Conservation (phyloP, 2,329 filamentous ascomycete genomes). For the Colletotrichum sp. region DNA sequence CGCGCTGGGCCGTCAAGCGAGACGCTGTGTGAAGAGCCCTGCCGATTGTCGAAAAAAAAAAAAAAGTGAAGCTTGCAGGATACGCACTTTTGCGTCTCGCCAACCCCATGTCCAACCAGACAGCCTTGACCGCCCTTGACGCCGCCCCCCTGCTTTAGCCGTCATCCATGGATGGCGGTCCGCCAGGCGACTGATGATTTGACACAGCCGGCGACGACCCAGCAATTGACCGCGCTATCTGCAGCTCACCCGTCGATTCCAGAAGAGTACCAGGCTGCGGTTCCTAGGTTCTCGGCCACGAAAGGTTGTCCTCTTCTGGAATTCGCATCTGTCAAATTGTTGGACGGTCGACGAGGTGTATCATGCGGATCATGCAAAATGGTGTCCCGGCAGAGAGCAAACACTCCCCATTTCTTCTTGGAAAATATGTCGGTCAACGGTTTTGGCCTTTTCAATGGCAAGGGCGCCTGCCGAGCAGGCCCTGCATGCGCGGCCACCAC, state of each 20-base stretch:
- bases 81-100: not conserved
- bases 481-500: not conserved
- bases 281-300: not conserved
- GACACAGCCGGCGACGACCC: not conserved
- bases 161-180: not conserved
- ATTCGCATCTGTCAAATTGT: not conserved
- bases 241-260: not conserved
- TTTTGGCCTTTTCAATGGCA: conserved; percentile 8
- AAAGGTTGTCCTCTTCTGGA: not conserved
- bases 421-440: conserved; percentile 14
- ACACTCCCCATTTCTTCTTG: not conserved
- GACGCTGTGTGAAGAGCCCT: not conserved
- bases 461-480: conserved; percentile 9
- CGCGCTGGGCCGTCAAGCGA: not conserved
- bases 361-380: not conserved
- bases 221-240: not conserved
- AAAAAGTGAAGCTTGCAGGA: conserved; percentile 12
- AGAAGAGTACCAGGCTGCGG: not conserved
- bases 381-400: conserved; percentile 7
- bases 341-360: not conserved
- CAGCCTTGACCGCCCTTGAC: not conserved
- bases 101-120: conserved; percentile 1
- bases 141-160: not conserved
- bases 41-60: conserved; percentile 1
- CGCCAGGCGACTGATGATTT: not conserved